phyloP scores from a whole-genome alignment of 2,329 filamentous ascomycete species.

The Tolypocladium cylindrosporum region DNA sequence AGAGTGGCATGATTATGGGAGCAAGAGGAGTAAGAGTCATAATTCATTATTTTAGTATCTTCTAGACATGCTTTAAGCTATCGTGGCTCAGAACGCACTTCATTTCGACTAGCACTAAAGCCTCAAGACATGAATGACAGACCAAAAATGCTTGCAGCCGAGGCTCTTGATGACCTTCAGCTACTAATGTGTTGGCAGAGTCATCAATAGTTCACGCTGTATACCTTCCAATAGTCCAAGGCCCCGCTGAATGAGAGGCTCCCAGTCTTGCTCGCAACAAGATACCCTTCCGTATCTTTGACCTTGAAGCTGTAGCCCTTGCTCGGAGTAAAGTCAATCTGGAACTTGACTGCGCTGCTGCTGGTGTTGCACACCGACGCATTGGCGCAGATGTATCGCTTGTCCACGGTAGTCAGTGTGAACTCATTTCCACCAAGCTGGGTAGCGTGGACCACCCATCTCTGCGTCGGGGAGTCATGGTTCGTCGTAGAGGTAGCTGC shows the following conservation, averaged over 20 bases:
- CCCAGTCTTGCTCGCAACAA: background rate
- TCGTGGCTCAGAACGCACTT: too few species aligned
- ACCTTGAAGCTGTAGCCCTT: slow-evolving; percentile 9
- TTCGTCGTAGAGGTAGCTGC: background rate
- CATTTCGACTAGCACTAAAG: too few species aligned
- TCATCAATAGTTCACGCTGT: slow-evolving; percentile 4
- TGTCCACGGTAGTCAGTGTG: slow-evolving; percentile 13
- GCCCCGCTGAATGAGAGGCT: background rate
- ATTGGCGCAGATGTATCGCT: slow-evolving; percentile 9
- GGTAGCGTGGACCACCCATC: slow-evolving; percentile 38
- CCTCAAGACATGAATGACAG: too few species aligned
- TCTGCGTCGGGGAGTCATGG: slow-evolving; percentile 31
- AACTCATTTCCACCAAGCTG: slow-evolving; percentile 15
- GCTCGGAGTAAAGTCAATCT: slow-evolving; percentile 7
- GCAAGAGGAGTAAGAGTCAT: too few species aligned
- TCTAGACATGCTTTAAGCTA: too few species aligned
- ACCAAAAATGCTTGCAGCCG: too few species aligned
- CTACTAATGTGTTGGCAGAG: background rate
- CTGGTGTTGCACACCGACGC: slow-evolving; percentile 1
- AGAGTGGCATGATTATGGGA: background rate
- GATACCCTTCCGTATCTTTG: slow-evolving; percentile 1
- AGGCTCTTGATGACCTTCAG: too few species aligned
- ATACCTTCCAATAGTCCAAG: slow-evolving; percentile 2
- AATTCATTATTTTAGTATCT: too few species aligned
- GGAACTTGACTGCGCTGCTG: slow-evolving; percentile 7